phyloP scores from a whole-genome alignment of 768 basidiomycete genomes.

The Lactifluus rugatus region DNA sequence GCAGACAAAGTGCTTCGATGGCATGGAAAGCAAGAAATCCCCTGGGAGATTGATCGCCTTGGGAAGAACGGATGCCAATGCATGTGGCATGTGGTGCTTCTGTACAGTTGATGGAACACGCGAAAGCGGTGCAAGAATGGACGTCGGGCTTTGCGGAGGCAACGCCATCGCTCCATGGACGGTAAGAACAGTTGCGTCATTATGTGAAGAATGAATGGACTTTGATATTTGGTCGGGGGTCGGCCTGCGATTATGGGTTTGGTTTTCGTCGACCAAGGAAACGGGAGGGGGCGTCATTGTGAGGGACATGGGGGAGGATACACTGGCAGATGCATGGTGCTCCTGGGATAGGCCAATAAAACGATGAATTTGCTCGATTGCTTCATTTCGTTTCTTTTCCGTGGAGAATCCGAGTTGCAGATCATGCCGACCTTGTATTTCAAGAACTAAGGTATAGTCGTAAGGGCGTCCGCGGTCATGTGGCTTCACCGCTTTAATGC shows the following conservation, averaged over 20 bases:
- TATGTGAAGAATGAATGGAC: neutral
- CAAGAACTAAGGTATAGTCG: slow-evolving; percentile 6
- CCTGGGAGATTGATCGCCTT: slow-evolving; percentile 42
- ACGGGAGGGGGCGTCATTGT: neutral
- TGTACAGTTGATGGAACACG: slow-evolving; percentile 31
- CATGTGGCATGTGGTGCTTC: slow-evolving; percentile 25
- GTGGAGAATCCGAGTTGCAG: slow-evolving; percentile 10
- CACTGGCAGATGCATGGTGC: neutral
- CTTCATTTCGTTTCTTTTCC: slow-evolving; percentile 11
- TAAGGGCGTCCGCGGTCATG: neutral
- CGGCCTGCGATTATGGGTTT: neutral
- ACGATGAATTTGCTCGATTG: slow-evolving; percentile 5
- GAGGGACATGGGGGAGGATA: neutral
- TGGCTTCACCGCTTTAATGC: slow-evolving; percentile 5
- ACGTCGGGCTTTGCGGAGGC: slow-evolving; percentile 24
- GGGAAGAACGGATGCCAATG: slow-evolving; percentile 29
- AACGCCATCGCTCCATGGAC: neutral
- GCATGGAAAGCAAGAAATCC: slow-evolving; percentile 25
- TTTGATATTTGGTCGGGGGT: neutral
- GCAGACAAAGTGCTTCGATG: slow-evolving; percentile 46
- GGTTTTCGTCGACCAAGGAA: neutral
- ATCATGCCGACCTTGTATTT: slow-evolving; percentile 10
- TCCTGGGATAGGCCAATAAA: slow-evolving; percentile 7
- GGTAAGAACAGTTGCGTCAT: neutral
- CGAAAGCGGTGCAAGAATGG: slow-evolving; percentile 38